phyloP scores from a whole-genome alignment of 306 rosid genomes.

The Rosa multiflora region DNA sequence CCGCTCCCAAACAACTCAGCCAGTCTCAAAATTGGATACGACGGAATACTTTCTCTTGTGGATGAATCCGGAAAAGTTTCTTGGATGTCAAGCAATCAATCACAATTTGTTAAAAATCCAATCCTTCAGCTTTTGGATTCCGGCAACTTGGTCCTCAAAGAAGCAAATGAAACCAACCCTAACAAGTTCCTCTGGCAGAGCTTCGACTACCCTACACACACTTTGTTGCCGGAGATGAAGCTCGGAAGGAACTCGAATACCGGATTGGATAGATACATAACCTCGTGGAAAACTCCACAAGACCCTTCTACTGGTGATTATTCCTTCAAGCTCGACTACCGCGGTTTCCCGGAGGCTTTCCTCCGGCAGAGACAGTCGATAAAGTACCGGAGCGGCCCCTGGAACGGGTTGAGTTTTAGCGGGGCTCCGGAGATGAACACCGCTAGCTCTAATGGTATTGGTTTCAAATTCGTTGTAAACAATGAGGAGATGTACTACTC shows the following conservation, averaged over 20 bases:
- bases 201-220: conserved; percentile 68
- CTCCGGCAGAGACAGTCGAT: neutral
- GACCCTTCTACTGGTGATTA: conserved; percentile 61
- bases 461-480: conserved; percentile 29
- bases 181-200: conserved; percentile 59
- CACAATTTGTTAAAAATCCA: conserved; percentile 21
- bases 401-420: conserved; percentile 74
- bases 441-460: conserved; percentile 12
- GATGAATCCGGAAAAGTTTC: conserved; percentile 6
- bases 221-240: conserved; percentile 64
- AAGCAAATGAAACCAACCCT: conserved; percentile 26
- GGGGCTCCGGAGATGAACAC: conserved; percentile 67
- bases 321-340: conserved; percentile 43
- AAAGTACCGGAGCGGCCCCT: conserved; percentile 62
- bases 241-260: conserved; percentile 58
- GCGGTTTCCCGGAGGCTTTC: conserved; percentile 59
- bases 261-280: conserved; percentile 36
- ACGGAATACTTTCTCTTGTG: conserved; percentile 39
- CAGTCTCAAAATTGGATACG: conserved; percentile 35
- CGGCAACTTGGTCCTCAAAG: conserved; percentile 55
- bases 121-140: conserved; percentile 51
- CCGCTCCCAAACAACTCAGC: conserved; percentile 48
- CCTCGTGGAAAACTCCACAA: conserved; percentile 47
- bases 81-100: conserved; percentile 48
- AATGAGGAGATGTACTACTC: conserved; percentile 46